Conservation (phyloP, 495 filamentous ascomycete species). For the Apiosordaria backusii region DNA sequence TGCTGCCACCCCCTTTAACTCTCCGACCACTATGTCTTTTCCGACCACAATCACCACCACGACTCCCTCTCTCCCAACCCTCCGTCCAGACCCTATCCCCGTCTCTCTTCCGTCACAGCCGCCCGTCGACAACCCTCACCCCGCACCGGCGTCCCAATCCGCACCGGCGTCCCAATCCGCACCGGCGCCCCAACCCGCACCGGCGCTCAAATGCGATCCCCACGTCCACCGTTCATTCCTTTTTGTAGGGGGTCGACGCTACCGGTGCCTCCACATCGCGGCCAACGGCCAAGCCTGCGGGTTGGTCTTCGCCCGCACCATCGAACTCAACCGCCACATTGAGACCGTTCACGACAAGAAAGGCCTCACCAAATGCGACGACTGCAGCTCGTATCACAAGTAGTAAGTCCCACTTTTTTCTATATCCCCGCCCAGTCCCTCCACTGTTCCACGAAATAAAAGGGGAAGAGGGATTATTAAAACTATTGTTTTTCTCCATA, state of each 20-base stretch:
- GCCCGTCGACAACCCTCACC: not conserved
- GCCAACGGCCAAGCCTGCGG: not conserved
- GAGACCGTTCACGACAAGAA: not conserved
- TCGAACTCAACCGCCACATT: not conserved
- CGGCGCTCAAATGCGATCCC: too few relatives aligned
- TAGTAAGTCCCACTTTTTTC: not conserved
- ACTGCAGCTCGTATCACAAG: not conserved
- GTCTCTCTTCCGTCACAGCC: not conserved
- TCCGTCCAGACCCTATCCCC: not conserved
- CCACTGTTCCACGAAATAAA: not conserved
- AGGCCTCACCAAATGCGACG: not conserved
- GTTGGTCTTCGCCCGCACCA: not conserved
- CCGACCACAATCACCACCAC: not conserved
- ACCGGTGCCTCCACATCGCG: not conserved
- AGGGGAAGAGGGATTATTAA: not conserved
- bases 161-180: too few relatives aligned
- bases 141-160: too few relatives aligned
- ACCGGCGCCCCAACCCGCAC: too few relatives aligned
- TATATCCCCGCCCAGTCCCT: too few relatives aligned
- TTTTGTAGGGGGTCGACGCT: not conserved
- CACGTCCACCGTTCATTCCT: not conserved
- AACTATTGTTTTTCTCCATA: too few relatives aligned
- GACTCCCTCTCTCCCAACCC: not conserved
- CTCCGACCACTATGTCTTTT: not conserved
- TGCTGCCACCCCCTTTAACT: not conserved